phyloP scores from a whole-genome alignment of 345 rosid genomes.

The Rhodomyrtus tomentosa region DNA sequence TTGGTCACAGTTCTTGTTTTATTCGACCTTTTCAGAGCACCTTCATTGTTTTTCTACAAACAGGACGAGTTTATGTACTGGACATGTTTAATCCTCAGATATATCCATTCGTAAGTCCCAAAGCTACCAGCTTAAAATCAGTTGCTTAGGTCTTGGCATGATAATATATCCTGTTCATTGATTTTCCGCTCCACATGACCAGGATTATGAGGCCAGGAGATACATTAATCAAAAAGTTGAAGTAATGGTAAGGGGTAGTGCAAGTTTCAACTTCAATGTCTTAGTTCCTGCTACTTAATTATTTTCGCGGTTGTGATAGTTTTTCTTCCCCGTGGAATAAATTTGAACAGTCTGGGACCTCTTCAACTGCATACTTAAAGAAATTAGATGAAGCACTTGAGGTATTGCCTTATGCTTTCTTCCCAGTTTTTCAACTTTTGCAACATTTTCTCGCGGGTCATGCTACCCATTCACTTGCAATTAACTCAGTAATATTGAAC shows the following conservation, averaged over 20 bases:
- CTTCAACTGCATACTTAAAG: conserved; percentile 54
- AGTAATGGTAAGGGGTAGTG: conserved; percentile 36
- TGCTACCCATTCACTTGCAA: background rate
- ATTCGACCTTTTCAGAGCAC: background rate
- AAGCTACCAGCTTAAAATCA: background rate
- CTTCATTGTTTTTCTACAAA: conserved; percentile 3
- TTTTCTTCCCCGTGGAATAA: background rate
- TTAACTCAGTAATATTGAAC: background rate
- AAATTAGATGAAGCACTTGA: conserved; percentile 79
- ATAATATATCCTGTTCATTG: background rate
- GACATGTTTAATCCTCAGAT: conserved; percentile 88
- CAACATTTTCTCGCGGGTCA: background rate
- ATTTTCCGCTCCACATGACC: background rate
- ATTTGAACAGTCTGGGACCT: conserved; percentile 58
- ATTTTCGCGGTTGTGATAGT: background rate
- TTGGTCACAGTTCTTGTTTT: background rate
- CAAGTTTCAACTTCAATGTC: background rate
- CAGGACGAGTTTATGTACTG: conserved; percentile 77
- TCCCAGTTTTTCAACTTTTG: background rate
- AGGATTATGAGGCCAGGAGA: conserved; percentile 73
- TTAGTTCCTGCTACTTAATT: background rate
- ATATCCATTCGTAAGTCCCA: conserved; percentile 73
- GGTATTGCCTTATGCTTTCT: conserved; percentile 20
- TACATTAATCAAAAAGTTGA: conserved; percentile 76
- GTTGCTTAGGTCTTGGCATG: background rate